Evolutionary conservation across 306 rosid species (phyloP).

Genomic region (Purshia tridentata): DNA sequence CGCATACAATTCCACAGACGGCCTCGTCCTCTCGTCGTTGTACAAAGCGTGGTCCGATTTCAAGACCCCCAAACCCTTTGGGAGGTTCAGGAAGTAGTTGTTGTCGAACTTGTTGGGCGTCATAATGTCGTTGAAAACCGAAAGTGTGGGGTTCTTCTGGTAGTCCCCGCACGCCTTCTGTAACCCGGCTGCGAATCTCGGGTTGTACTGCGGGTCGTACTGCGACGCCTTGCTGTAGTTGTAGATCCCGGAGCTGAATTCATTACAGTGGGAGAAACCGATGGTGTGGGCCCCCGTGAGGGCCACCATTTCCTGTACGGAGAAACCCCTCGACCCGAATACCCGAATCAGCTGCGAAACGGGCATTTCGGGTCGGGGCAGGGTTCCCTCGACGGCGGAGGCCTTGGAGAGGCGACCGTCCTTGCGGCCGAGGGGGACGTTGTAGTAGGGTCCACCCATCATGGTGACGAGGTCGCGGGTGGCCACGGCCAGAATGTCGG

Average conservation of each 20-base stretch:
- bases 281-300: conserved; percentile 83
- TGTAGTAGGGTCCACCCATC: conserved; percentile 47
- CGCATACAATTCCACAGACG: conserved; percentile 56
- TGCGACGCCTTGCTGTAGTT: conserved; percentile 33
- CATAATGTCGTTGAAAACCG: conserved; percentile 79
- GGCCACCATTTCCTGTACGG: conserved; percentile 73
- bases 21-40: conserved; percentile 48
- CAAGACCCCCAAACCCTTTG: conserved; percentile 65
- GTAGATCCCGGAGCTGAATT: conserved; percentile 45
- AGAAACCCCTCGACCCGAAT: conserved; percentile 58
- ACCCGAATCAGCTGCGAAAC: conserved; percentile 43
- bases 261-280: conserved; percentile 73
- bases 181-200: conserved; percentile 55
- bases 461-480: conserved; percentile 48
- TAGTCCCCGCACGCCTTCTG: conserved; percentile 56
- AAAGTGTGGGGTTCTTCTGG: conserved; percentile 58
- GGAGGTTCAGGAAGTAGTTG: conserved; percentile 72
- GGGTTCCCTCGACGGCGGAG: conserved; percentile 37
- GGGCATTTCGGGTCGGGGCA: conserved; percentile 60
- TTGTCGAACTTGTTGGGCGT: conserved; percentile 87
- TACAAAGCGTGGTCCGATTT: conserved; percentile 68
- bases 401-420: conserved; percentile 43
- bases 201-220: conserved; percentile 50
- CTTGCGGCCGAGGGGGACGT: conserved; percentile 37
- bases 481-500: conserved; percentile 50